phyloP scores from a whole-genome alignment of 352 stramenopile genomes.

The Globisporangium alternatum region DNA sequence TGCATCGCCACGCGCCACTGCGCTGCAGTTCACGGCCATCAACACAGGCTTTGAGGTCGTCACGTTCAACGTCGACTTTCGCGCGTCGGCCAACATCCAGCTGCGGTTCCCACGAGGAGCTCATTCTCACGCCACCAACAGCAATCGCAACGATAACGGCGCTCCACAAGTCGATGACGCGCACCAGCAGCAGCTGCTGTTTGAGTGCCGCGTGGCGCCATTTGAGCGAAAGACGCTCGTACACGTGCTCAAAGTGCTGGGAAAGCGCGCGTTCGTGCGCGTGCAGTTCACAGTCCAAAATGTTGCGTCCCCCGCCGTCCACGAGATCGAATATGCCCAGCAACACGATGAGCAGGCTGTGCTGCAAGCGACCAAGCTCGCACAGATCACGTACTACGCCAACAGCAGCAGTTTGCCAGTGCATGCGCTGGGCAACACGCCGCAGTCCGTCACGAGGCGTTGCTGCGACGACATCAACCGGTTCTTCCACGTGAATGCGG shows the following conservation, averaged over 20 bases:
- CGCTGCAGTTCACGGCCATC: slow-evolving; percentile 41
- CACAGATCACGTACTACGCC: neutral
- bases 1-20: neutral
- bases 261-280: slow-evolving; percentile 40
- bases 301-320: neutral
- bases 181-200: slow-evolving; percentile 1
- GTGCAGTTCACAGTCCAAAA: slow-evolving; percentile 30
- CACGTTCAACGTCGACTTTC: slow-evolving; percentile 45
- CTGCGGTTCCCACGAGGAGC: slow-evolving; percentile 20
- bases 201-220: slow-evolving; percentile 32
- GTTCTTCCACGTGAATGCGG: slow-evolving; percentile 21
- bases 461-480: slow-evolving; percentile 38
- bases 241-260: slow-evolving; percentile 23
- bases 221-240: slow-evolving; percentile 35
- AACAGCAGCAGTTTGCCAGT: slow-evolving; percentile 10
- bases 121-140: neutral
- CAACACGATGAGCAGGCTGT: neutral
- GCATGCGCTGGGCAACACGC: slow-evolving; percentile 4
- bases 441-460: slow-evolving; percentile 11
- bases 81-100: slow-evolving; percentile 32
- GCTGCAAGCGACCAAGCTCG: neutral
- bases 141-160: neutral
- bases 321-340: slow-evolving; percentile 8
- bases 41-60: slow-evolving; percentile 38
- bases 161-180: neutral